A percentile compares a stretch with the other conserved stretches of the same genome.
phyloP scores from a whole-genome alignment of 176 grass and related monocot genomes.

The Eragrostis curvula region DNA sequence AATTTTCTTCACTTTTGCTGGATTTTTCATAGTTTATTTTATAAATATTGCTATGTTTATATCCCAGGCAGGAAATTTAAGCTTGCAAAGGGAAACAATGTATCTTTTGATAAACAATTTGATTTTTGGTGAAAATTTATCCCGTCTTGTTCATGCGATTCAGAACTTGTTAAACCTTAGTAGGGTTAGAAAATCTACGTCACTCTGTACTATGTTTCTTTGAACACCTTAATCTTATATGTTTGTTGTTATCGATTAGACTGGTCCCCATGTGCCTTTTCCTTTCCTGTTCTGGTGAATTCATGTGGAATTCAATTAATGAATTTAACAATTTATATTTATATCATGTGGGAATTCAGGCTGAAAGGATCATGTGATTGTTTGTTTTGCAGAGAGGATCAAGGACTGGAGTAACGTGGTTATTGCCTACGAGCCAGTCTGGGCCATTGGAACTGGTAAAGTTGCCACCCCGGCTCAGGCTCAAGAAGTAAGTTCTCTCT shows the following conservation, averaged over 20 bases:
- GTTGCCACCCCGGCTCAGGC: constrained; percentile 92
- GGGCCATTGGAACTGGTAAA: constrained; percentile 99
- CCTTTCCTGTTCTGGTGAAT: neutral
- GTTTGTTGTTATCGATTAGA: neutral
- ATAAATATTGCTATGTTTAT: neutral
- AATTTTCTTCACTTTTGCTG: neutral
- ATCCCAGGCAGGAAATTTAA: neutral
- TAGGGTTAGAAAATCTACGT: neutral
- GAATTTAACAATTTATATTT: neutral
- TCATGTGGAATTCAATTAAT: neutral
- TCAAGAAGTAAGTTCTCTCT: constrained; percentile 81
- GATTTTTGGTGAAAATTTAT: neutral
- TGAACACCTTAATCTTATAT: neutral
- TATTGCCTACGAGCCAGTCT: constrained; percentile 94
- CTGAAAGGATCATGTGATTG: neutral
- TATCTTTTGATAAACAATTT: neutral
- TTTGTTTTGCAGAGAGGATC: constrained; percentile 72
- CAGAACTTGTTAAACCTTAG: neutral
- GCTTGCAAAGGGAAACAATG: neutral
- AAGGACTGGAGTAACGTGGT: constrained; percentile 89
- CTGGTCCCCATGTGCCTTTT: neutral
- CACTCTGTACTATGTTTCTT: neutral
- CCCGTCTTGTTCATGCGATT: neutral
- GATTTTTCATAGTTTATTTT: neutral
- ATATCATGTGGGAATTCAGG: neutral